A percentile compares a stretch with the other conserved stretches of the same genome.
These are phyloP conservation scores for Diaporthe longicolla DNA, from an alignment of 2,329 filamentous ascomycete species.

Conservation along the genomic window DNA sequence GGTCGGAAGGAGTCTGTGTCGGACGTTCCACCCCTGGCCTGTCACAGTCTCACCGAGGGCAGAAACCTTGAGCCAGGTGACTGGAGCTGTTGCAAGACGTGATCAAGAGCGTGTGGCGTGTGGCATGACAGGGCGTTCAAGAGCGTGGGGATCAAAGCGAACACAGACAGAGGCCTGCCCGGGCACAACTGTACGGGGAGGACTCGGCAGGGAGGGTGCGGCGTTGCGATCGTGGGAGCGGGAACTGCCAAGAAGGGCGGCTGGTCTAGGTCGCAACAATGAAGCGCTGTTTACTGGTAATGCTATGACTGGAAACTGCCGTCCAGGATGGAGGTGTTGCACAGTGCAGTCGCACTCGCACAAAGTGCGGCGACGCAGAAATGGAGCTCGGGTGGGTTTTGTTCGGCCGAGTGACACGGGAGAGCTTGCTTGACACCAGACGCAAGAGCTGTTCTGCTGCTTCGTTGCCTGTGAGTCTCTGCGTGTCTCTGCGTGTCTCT, in stretches of 20 bases:
- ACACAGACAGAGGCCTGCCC: neutral
- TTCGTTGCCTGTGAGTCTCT: too few species aligned
- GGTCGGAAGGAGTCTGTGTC: constrained; percentile 1
- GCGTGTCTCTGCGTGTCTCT: too few species aligned
- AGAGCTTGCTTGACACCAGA: neutral
- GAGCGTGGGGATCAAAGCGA: neutral
- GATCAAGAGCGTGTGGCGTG: constrained; percentile 15
- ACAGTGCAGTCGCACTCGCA: constrained; percentile 22
- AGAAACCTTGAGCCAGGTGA: neutral
- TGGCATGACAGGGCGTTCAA: constrained; percentile 19
- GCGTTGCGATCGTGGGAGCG: neutral
- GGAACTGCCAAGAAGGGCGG: neutral
- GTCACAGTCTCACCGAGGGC: neutral
- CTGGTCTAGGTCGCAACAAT: constrained; percentile 12
- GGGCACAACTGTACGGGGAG: neutral
- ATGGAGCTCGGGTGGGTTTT: constrained; percentile 29
- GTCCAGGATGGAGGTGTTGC: constrained; percentile 16
- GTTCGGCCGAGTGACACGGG: constrained; percentile 22
- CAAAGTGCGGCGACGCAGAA: constrained; percentile 11
- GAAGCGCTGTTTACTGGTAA: neutral
- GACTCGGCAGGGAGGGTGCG: neutral
- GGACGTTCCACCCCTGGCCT: constrained; percentile 1
- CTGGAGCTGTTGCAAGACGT: constrained; percentile 14
- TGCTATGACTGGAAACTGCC: constrained; percentile 12
- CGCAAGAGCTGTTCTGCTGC: neutral